Conservation (phyloP, 1,139 yeast genomes). For the Sugiyamaella pinicola region DNA sequence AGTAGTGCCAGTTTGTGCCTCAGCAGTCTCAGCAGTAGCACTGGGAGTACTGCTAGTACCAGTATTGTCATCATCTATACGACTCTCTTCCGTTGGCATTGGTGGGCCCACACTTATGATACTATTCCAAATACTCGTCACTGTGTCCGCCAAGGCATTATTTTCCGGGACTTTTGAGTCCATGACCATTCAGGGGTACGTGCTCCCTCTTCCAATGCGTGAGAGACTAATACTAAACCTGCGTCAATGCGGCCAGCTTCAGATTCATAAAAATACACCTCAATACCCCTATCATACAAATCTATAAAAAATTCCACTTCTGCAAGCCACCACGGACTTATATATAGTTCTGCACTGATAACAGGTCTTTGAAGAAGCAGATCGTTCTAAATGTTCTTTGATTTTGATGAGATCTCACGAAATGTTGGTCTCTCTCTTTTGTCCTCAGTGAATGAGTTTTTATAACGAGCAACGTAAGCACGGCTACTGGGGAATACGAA, state of each 20-base stretch:
- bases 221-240: not conserved
- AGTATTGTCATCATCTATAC: not conserved
- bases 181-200: not conserved
- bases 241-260: not conserved
- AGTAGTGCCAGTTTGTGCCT: not conserved
- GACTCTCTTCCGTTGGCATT: too few species aligned
- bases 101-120: conserved; percentile 6
- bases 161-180: not conserved
- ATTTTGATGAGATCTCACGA: too few species aligned
- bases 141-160: not conserved
- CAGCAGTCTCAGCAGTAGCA: not conserved
- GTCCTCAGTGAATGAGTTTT: too few species aligned
- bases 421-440: too few species aligned
- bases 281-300: not conserved
- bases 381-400: too few species aligned
- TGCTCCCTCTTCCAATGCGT: too few species aligned
- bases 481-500: too few species aligned
- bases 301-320: not conserved
- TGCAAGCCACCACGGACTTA: too few species aligned
- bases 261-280: not conserved
- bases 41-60: conserved; percentile 1
- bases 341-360: too few species aligned
- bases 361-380: too few species aligned
- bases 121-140: conserved; percentile 14
- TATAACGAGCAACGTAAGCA: too few species aligned